These are phyloP conservation scores for Xylaria castorea DNA, from an alignment of 495 filamentous ascomycete species.

Conservation along the genomic window DNA sequence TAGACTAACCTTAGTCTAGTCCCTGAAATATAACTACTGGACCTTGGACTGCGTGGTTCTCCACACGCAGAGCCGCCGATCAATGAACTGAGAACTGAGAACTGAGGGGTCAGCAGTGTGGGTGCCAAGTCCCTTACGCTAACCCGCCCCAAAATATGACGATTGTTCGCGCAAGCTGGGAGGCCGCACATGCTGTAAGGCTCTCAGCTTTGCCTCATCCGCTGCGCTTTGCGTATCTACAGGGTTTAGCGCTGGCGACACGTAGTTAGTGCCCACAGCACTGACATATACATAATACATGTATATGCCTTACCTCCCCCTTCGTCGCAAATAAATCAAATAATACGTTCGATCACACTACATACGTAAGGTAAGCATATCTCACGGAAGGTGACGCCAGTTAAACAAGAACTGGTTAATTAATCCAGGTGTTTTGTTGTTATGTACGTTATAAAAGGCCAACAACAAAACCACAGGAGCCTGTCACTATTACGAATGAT, in stretches of 20 bases:
- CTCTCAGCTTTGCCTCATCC: neutral
- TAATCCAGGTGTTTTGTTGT: neutral
- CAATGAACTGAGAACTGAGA: neutral
- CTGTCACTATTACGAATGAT: neutral
- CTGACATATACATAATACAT: neutral
- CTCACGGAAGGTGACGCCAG: neutral
- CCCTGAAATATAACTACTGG: neutral
- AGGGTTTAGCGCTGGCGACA: conserved; percentile 8
- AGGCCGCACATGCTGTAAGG: neutral
- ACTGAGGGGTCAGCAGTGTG: neutral
- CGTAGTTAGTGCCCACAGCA: neutral
- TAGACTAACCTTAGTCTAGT: neutral
- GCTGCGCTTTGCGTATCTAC: conserved; percentile 1
- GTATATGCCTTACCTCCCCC: neutral
- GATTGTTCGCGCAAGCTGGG: neutral
- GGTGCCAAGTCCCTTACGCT: neutral
- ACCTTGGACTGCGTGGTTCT: neutral
- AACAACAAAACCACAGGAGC: neutral
- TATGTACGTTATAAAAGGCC: neutral
- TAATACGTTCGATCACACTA: neutral
- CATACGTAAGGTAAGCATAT: neutral
- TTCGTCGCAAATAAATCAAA: neutral
- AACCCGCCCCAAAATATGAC: neutral
- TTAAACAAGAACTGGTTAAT: neutral
- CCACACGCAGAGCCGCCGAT: neutral